phyloP scores from a whole-genome alignment of 768 basidiomycete species.

The Clitopilus hobsonii region DNA sequence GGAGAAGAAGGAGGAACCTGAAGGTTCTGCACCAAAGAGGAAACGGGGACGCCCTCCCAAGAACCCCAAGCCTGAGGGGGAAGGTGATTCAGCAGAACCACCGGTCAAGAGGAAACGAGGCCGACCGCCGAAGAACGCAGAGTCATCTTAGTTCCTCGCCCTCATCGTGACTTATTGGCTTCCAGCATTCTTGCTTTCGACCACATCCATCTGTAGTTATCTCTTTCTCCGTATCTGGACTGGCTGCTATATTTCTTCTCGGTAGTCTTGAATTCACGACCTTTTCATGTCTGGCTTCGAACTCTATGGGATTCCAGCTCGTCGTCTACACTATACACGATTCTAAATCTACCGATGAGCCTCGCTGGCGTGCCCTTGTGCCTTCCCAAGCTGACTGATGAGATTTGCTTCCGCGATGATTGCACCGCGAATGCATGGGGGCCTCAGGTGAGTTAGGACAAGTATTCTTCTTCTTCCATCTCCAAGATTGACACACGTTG shows the following conservation, averaged over 20 bases:
- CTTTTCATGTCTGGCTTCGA: background rate
- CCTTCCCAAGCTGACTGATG: background rate
- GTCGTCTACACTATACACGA: background rate
- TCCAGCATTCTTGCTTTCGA: constrained; percentile 13
- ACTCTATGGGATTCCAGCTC: background rate
- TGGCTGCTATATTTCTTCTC: background rate
- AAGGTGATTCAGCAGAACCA: constrained; percentile 40
- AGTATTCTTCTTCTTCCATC: no score
- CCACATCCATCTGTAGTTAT: background rate
- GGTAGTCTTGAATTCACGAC: constrained; percentile 1
- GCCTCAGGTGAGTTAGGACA: background rate
- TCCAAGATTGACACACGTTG: background rate
- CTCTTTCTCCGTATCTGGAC: constrained; percentile 1
- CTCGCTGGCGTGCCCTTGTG: background rate
- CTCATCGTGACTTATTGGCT: constrained; percentile 13
- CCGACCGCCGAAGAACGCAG: constrained; percentile 47
- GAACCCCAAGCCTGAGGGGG: constrained; percentile 44
- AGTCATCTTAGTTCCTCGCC: constrained; percentile 17
- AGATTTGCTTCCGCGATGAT: constrained; percentile 1
- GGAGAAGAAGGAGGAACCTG: constrained; percentile 42
- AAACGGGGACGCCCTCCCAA: constrained; percentile 77
- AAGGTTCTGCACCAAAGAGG: constrained; percentile 55
- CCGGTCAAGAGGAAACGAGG: constrained; percentile 67
- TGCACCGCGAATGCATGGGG: background rate
- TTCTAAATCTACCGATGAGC: background rate